These are phyloP conservation scores for Acanthamoeba castellanii DNA, from an alignment of 208 protist species.

Conservation along the genomic window DNA sequence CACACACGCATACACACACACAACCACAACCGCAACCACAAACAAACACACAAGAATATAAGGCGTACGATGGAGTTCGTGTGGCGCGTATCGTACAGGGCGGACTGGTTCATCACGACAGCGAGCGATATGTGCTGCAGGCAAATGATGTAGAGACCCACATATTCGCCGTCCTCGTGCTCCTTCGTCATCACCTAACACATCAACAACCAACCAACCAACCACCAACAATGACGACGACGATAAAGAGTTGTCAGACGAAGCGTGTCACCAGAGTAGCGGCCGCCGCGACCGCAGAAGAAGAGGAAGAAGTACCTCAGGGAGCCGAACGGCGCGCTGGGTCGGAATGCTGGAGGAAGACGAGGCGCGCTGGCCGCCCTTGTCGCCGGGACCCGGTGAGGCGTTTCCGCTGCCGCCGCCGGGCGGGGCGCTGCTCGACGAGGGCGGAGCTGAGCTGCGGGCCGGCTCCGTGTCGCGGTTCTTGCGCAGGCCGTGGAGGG, in stretches of 20 bases:
- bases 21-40: background rate
- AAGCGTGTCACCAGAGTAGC: background rate
- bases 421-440: too few relatives aligned
- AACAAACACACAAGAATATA: background rate
- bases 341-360: background rate
- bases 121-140: constrained; percentile 23
- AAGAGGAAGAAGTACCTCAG: background rate
- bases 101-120: background rate
- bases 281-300: background rate
- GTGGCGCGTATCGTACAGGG: constrained; percentile 3
- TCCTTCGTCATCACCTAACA: constrained; percentile 25
- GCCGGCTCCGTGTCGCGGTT: background rate
- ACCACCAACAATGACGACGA: background rate
- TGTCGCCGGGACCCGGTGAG: background rate
- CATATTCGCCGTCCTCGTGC: constrained; percentile 28
- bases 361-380: background rate
- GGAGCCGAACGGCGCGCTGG: background rate
- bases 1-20: background rate
- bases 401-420: too few relatives aligned
- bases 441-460: background rate
- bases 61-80: constrained; percentile 20
- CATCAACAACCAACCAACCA: background rate
- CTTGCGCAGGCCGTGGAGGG: constrained; percentile 3
- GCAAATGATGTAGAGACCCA: constrained; percentile 33
- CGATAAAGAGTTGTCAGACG: background rate